Conservation (phyloP, 1,284 basidiomycete genomes). For the Cryptococcus hybrid region DNA sequence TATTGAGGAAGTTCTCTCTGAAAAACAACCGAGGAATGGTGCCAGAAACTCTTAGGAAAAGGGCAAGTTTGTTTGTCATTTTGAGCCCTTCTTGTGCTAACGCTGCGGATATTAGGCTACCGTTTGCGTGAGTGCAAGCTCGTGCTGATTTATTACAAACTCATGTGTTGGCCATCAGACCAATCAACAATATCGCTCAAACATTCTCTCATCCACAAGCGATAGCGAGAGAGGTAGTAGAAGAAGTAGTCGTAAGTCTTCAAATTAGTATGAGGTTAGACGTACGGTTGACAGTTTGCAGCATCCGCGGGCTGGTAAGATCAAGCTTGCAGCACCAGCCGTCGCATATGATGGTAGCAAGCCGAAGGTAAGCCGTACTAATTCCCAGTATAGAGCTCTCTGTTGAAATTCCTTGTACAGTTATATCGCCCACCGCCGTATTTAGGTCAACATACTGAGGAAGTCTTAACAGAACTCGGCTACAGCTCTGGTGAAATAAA, state of each 20-base stretch:
- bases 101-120: slow-evolving; percentile 55
- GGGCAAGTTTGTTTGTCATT: slow-evolving; percentile 57
- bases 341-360: slow-evolving; percentile 83
- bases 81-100: neutral
- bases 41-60: slow-evolving; percentile 66
- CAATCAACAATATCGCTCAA: slow-evolving; percentile 86
- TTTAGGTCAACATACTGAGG: slow-evolving; percentile 76
- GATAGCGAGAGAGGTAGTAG: slow-evolving; percentile 60
- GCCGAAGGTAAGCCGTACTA: slow-evolving; percentile 31
- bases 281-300: slow-evolving; percentile 33
- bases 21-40: slow-evolving; percentile 68
- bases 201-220: slow-evolving; percentile 92
- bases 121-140: slow-evolving; percentile 57
- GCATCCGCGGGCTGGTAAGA: slow-evolving; percentile 74
- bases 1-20: slow-evolving; percentile 63
- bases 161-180: slow-evolving; percentile 48
- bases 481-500: slow-evolving; percentile 62
- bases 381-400: neutral
- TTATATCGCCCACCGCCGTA: slow-evolving; percentile 75
- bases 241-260: slow-evolving; percentile 60
- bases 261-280: neutral
- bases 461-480: slow-evolving; percentile 74
- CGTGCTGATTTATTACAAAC: neutral
- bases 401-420: slow-evolving; percentile 36
- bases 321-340: slow-evolving; percentile 83